Evolutionary conservation across 1,284 basidiomycete genomes (phyloP).

Genomic region (Trichosporon ovoides): DNA sequence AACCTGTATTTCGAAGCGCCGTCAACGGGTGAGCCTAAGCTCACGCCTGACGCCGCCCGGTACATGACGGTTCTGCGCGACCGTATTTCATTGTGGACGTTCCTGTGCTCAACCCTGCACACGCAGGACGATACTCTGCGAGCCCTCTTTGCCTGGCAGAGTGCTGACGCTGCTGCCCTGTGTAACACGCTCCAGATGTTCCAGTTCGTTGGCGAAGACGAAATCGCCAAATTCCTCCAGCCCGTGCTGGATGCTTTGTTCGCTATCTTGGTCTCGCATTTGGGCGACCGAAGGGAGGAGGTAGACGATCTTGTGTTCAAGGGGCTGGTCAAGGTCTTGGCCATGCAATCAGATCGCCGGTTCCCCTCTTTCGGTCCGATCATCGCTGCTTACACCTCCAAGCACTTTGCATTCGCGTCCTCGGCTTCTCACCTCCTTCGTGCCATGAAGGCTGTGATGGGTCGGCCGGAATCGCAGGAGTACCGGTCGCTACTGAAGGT

Average conservation of each 20-base stretch:
- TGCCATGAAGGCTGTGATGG: conserved; percentile 78
- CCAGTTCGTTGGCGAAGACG: conserved; percentile 84
- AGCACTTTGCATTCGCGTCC: conserved; percentile 73
- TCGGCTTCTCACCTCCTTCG: conserved; percentile 76
- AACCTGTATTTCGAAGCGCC: conserved; percentile 67
- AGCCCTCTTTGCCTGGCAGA: conserved; percentile 77
- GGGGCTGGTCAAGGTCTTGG: conserved; percentile 80
- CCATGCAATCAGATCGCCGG: conserved; percentile 87
- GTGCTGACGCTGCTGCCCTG: conserved; percentile 60
- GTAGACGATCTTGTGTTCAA: conserved; percentile 85
- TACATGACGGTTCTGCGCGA: conserved; percentile 68
- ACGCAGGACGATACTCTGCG: conserved; percentile 87
- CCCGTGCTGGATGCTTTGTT: conserved; percentile 93
- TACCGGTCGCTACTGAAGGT: conserved; percentile 89
- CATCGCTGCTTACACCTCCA: conserved; percentile 85
- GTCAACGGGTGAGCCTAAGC: conserved; percentile 56
- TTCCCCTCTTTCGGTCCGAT: conserved; percentile 94
- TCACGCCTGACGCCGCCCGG: conserved; percentile 62
- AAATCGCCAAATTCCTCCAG: conserved; percentile 90
- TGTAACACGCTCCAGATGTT: conserved; percentile 74
- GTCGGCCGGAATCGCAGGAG: conserved; percentile 66
- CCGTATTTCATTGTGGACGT: conserved; percentile 74
- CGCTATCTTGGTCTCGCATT: conserved; percentile 70
- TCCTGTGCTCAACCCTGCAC: conserved; percentile 84
- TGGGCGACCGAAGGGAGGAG: conserved; percentile 63